Percentiles rank a stretch among this genome's conserved stretches.
Conservation (phyloP, 2,329 filamentous ascomycete genomes). For the Pseudocercospora eumusae region DNA sequence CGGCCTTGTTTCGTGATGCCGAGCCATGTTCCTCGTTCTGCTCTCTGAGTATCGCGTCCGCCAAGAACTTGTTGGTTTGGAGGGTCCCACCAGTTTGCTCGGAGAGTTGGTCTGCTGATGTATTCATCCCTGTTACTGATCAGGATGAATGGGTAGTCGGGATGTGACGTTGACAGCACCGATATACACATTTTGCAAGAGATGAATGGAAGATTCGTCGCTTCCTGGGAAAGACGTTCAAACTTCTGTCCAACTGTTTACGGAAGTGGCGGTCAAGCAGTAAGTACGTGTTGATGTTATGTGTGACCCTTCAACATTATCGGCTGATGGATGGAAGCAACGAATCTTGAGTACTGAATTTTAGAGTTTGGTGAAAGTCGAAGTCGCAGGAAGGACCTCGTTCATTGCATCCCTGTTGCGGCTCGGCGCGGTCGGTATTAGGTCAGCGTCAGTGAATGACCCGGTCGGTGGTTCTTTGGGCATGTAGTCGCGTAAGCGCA, state of each 20-base stretch:
- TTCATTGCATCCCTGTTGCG: not conserved
- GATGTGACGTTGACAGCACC: conserved; percentile 52
- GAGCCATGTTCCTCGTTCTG: conserved; percentile 64
- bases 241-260: not conserved
- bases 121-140: conserved; percentile 60
- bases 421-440: not conserved
- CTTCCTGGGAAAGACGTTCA: not conserved
- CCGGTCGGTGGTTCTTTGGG: not conserved
- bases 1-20: conserved; percentile 63
- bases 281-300: not conserved
- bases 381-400: not conserved
- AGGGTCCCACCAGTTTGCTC: conserved; percentile 60
- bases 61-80: conserved; percentile 60
- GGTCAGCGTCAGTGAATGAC: not conserved
- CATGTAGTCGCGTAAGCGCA: not conserved
- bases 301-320: not conserved
- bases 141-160: conserved; percentile 53
- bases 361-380: conserved; percentile 2
- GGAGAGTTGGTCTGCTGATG: conserved; percentile 60
- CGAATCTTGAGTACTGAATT: conserved; percentile 8
- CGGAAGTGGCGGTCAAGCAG: conserved; percentile 7
- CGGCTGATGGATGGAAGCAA: not conserved
- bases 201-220: not conserved
- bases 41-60: conserved; percentile 62
- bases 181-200: conserved; percentile 51